Conservation (phyloP, 2,329 filamentous ascomycete genomes). For the Diaporthe citri region DNA sequence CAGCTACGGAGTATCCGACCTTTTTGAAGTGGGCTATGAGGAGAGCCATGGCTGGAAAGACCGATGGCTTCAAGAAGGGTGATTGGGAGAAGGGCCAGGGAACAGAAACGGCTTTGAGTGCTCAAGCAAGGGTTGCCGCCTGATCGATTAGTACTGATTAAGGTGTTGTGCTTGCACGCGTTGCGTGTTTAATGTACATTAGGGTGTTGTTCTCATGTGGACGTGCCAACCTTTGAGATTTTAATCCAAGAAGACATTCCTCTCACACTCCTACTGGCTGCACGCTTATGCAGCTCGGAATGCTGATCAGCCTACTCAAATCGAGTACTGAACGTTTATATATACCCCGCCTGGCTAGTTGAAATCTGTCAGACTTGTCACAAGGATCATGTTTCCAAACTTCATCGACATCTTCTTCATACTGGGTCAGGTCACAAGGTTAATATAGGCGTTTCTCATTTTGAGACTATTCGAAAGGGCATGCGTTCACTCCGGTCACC, state of each 20-base stretch:
- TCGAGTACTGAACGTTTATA: too few relatives aligned
- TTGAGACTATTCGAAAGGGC: too few relatives aligned
- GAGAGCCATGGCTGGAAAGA: conserved; percentile 4
- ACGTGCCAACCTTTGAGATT: background rate
- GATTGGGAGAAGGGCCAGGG: conserved; percentile 7
- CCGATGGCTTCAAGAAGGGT: background rate
- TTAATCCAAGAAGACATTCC: background rate
- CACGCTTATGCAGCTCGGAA: too few relatives aligned
- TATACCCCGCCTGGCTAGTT: too few relatives aligned
- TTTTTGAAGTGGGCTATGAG: background rate
- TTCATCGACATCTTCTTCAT: too few relatives aligned
- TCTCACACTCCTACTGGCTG: background rate
- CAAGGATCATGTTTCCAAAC: too few relatives aligned
- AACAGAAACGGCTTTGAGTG: background rate
- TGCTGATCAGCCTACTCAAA: too few relatives aligned
- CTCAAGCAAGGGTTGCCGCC: background rate
- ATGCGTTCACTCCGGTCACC: too few relatives aligned
- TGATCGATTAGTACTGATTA: background rate
- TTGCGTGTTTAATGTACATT: background rate
- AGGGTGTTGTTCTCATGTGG: background rate
- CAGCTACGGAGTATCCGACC: background rate
- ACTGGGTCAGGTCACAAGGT: too few relatives aligned
- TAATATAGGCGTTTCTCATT: too few relatives aligned
- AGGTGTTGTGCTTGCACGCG: background rate
- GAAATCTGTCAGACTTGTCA: too few relatives aligned